A percentile compares a stretch with the other conserved stretches of the same genome.
Evolutionary conservation across 345 rosid genomes (phyloP).

Genomic region (Melaleuca quinquenervia): DNA sequence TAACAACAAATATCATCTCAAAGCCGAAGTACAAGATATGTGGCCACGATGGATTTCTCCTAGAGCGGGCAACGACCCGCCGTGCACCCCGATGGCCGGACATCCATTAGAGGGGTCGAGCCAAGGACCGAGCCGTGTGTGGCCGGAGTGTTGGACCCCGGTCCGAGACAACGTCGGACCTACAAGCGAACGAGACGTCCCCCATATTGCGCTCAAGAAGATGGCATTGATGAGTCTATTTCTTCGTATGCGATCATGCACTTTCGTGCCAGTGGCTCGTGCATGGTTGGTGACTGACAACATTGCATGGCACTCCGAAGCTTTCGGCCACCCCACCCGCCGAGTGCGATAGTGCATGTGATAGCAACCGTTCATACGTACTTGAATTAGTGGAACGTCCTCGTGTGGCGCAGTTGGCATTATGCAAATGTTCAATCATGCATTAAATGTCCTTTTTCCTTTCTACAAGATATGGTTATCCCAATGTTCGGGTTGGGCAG

Average conservation of each 20-base stretch:
- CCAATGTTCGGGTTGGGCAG: neutral
- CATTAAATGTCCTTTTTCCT: neutral
- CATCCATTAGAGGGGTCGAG: neutral
- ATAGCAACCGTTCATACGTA: neutral
- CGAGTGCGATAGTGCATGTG: neutral
- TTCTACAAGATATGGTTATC: neutral
- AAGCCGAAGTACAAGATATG: neutral
- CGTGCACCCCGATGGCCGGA: neutral
- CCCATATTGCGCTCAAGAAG: neutral
- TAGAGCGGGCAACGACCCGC: neutral
- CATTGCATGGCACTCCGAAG: neutral
- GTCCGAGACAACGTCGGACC: neutral
- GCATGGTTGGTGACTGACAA: slow-evolving; percentile 4
- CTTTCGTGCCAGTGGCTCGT: neutral
- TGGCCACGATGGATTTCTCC: neutral
- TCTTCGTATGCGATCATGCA: neutral
- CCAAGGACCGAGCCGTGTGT: neutral
- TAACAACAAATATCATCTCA: neutral
- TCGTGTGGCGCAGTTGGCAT: neutral
- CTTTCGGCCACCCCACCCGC: neutral
- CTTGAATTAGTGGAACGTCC: neutral
- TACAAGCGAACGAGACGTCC: neutral
- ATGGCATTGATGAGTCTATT: neutral
- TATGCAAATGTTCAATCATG: neutral
- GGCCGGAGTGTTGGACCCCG: neutral